Percentiles rank a stretch among this genome's conserved stretches.
Evolutionary conservation across 2,329 filamentous ascomycete genomes (phyloP).

Genomic region (Colletotrichum magnum): DNA sequence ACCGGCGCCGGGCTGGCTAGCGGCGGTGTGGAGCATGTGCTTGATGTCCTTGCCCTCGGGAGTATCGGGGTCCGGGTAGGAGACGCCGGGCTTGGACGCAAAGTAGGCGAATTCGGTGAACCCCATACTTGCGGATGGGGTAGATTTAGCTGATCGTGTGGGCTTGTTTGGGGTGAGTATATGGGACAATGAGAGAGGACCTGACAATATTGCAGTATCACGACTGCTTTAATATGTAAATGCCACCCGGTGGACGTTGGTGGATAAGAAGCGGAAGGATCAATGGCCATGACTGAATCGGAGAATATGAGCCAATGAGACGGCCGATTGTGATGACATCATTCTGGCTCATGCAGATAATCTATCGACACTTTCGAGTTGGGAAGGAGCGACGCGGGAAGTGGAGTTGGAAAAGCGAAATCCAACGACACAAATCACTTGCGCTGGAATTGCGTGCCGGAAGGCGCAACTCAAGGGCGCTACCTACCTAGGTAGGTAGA

Average conservation of each 20-base stretch:
- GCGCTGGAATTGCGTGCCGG: no score
- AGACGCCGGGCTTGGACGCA: constrained; percentile 41
- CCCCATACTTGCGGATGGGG: constrained; percentile 22
- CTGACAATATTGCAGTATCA: no score
- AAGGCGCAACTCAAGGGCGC: no score
- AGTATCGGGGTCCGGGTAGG: constrained; percentile 40
- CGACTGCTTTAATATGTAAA: no score
- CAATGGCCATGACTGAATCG: neutral
- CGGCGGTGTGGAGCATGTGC: constrained; percentile 40
- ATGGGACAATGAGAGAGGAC: no score
- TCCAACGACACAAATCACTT: neutral
- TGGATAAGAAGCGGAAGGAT: neutral
- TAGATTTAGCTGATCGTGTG: neutral
- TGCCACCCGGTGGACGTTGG: no score
- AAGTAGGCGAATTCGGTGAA: constrained; percentile 45
- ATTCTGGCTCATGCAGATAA: neutral
- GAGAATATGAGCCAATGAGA: neutral
- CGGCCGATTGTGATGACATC: neutral
- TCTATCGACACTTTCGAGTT: constrained; percentile 5
- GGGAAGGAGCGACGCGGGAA: neutral
- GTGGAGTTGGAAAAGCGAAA: constrained; percentile 2
- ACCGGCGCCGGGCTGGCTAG: constrained; percentile 43
- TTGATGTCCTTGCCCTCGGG: constrained; percentile 23
- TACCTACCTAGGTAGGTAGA: no score
- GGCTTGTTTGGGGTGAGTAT: neutral